A percentile compares a stretch with the other conserved stretches of the same genome.
phyloP scores from a whole-genome alignment of 805 yeast species.

The Starmerella etchellsii region DNA sequence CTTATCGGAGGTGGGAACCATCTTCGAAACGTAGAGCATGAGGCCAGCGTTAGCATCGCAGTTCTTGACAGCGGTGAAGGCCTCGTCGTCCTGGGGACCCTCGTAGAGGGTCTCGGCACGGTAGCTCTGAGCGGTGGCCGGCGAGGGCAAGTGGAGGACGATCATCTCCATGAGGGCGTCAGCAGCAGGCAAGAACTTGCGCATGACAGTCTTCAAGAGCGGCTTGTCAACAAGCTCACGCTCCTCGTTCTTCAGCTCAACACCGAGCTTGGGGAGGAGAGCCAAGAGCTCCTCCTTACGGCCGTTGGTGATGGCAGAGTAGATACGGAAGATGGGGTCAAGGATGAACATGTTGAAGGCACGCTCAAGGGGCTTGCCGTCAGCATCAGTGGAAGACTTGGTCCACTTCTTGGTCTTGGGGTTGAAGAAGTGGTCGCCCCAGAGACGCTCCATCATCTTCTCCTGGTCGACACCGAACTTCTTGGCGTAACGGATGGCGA shows the following conservation, averaged over 20 bases:
- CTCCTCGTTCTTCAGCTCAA: constrained; percentile 87
- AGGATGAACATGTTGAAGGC: constrained; percentile 98
- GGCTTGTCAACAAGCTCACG: constrained; percentile 98
- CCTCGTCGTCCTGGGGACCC: constrained; percentile 86
- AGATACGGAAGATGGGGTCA: constrained; percentile 98
- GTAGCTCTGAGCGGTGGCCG: constrained; percentile 97
- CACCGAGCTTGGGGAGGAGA: constrained; percentile 87
- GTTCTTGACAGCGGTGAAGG: constrained; percentile 85
- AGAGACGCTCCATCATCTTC: constrained; percentile 98
- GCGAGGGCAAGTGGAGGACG: constrained; percentile 96
- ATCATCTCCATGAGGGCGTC: constrained; percentile 99
- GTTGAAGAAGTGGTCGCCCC: constrained; percentile 99
- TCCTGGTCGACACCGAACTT: constrained; percentile 97
- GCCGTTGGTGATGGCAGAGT: constrained; percentile 96
- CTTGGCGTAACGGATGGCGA: constrained; percentile 95
- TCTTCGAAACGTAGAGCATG: constrained; percentile 99
- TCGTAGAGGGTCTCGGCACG: constrained; percentile 98
- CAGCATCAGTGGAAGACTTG: constrained; percentile 86
- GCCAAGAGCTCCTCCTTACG: constrained; percentile 93
- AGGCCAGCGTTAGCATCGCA: constrained; percentile 98
- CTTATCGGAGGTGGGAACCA: constrained; percentile 99
- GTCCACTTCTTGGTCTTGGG: constrained; percentile 99
- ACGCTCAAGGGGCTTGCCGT: constrained; percentile 92
- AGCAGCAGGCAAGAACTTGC: constrained; percentile 99
- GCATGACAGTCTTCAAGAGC: constrained; percentile 94